Base-by-base conservation (phyloP, 1,139 yeast genomes). In the Debaryomyces coudertii region DNA sequence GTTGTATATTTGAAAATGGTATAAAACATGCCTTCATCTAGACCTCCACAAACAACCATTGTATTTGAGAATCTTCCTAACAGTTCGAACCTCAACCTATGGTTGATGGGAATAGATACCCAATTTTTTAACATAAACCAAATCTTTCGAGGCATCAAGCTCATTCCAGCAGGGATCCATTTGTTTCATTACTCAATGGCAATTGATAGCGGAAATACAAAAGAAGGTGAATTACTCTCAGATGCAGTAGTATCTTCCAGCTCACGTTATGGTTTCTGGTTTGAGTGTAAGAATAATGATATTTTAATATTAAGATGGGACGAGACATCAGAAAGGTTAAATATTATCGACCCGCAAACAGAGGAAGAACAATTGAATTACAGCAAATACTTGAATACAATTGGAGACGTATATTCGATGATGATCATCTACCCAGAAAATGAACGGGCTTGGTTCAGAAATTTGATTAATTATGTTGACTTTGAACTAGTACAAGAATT, bases 71-170 rank as follows among this genome's bases (percentile, higher is more conserved):
- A 53, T 4, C 44, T 59, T 7, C 66, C 66, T 3, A 22, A 24
- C 1, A 48, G 54, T 9, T 51, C 60, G 3, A 36, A 22, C 7
- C 22, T 38, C 24, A 31, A 51, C 24, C 47, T 53, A 33, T 56
- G 66, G 62, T 50, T 62, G 9, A 44, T 66, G 5, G 72, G 72
- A 2, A 61, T 67, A 14, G 71, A 67, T 45, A 56, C 63, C 15
- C 65, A 59, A 48, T 67, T 66, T 47, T 61, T 65, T 49, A 55
- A 49, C 30, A 55, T 60, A 12, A 60, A 56, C 39, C 48, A 50
- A 15, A 30, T 52, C 2, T 48, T 67, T 4, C 52, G 54, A 40
- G 72, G 72, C 2, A 56, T 67, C 25, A 66, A 65, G 45, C 43
- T 49, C 6, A 55, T 67, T 11, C 67, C 70, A 2, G 36, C 45